Evolutionary conservation across 2,329 filamentous ascomycete species (phyloP), one percentile per base, ranked within the genome.

Genomic region (Albifimbria verrucaria): DNA sequence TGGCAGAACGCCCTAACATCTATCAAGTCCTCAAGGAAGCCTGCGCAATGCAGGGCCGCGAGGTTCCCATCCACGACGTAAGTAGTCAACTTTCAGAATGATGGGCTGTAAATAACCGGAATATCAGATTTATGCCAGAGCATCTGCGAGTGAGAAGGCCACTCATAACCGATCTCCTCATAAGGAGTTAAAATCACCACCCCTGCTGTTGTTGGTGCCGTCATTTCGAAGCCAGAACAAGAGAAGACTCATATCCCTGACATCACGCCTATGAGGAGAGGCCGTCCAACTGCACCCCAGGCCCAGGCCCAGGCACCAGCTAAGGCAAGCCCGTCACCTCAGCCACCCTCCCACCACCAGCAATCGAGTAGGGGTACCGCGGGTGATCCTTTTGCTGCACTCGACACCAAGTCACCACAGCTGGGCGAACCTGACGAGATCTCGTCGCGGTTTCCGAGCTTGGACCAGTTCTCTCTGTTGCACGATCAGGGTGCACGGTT

Each of bases 241-340:
- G 82, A 88, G 59, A 83, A 88, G 51, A 83, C 88, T 60, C 76
- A 80, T 9, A 86, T 97, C 51, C 94, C 94, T 9, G 91, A 97
- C 22, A 91, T 99, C 56, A 86, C 89, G 36, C 94, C 93, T 1
- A 97, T 97, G 94, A 84, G 94, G 55, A 83, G 94, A 72, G 94
- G 94, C 4, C 89, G 92, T 18, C 72, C 77, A 22, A 70, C 69
- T 5, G 65, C 74, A 17, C 68, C 72, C 9, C 72, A 74, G 20
- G 63, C 67, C 23, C 59, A 62, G 23, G 23, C 56, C 24, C 49
- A 63, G 52, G 53, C 61, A 9, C 42, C 59, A 5, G 77, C 79
- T 4, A 15, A 12, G 32, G 18, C 32, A 15, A 39, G 18, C 15
- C 12, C 32, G 18, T 39, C 32, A 39, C 32, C 32, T 39, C 6